These are phyloP conservation scores for Penicillium cinerascens DNA, from an alignment of 495 filamentous ascomycete species.

Conservation along the genomic window DNA sequence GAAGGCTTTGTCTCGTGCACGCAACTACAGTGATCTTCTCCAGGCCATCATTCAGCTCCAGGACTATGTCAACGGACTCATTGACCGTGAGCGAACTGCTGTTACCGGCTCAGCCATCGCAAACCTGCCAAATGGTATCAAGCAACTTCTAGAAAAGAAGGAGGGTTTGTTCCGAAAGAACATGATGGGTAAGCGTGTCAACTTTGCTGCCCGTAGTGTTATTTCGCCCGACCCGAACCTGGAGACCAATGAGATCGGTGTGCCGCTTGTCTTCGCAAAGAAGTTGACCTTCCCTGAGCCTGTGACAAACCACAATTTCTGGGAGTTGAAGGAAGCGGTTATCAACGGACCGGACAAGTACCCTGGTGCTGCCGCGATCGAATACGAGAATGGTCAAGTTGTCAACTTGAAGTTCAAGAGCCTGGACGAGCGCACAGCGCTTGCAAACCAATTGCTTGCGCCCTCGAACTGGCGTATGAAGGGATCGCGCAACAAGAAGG, in stretches of 20 bases:
- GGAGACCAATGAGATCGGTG: conserved; percentile 97
- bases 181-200: conserved; percentile 99
- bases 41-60: conserved; percentile 78
- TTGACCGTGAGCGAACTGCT: conserved; percentile 82
- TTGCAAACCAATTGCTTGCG: conserved; percentile 92
- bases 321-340: conserved; percentile 92
- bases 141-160: conserved; percentile 97
- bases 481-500: conserved; percentile 87
- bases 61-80: conserved; percentile 82
- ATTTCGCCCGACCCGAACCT: conserved; percentile 99
- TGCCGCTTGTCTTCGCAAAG: conserved; percentile 92
- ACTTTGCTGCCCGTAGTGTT: conserved; percentile 95
- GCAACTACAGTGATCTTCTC: conserved; percentile 59
- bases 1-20: conserved; percentile 37
- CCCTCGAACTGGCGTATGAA: conserved; percentile 72
- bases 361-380: conserved; percentile 90
- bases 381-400: conserved; percentile 91
- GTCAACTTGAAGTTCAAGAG: conserved; percentile 84
- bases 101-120: conserved; percentile 62
- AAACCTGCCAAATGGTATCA: conserved; percentile 64
- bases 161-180: conserved; percentile 98
- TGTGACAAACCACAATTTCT: conserved; percentile 95
- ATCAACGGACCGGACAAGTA: conserved; percentile 91
- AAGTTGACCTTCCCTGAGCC: conserved; percentile 97
- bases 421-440: conserved; percentile 73